Evolutionary conservation across 176 grass and related monocot genomes (phyloP).

Genomic region (Eragrostis curvula): DNA sequence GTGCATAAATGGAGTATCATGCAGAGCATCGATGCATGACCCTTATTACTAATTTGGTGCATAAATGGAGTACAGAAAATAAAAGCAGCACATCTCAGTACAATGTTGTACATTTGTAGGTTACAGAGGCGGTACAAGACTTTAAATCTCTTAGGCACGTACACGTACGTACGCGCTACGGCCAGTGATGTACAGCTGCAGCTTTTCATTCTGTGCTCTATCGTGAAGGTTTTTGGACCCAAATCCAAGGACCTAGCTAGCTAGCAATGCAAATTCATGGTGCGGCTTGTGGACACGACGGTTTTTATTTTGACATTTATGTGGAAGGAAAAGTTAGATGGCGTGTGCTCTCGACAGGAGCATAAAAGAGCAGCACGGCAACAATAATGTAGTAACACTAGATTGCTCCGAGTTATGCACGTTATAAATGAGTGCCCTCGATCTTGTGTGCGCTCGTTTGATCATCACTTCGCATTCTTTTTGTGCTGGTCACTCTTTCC

Average conservation of each 20-base stretch:
- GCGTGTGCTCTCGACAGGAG: slow-evolving; percentile 21
- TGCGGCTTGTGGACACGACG: slow-evolving; percentile 41
- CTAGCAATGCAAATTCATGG: slow-evolving; percentile 21
- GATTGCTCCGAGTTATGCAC: slow-evolving; percentile 33
- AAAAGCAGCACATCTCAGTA: background rate
- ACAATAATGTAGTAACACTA: slow-evolving; percentile 41
- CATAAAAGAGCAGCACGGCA: slow-evolving; percentile 55
- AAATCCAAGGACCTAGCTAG: background rate
- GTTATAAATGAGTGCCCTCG: slow-evolving; percentile 25
- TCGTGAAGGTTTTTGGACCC: slow-evolving; percentile 11
- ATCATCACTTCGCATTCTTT: background rate
- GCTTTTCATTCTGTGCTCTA: background rate
- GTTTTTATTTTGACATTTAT: slow-evolving; percentile 55
- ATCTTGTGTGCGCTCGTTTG: background rate
- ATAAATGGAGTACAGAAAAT: slow-evolving; percentile 20
- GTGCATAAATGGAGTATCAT: background rate
- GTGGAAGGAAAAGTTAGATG: slow-evolving; percentile 56
- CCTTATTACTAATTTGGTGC: background rate
- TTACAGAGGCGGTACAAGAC: slow-evolving; percentile 2
- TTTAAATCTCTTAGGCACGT: slow-evolving; percentile 9
- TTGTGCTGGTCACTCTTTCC: background rate
- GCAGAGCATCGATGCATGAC: background rate
- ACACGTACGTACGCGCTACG: background rate
- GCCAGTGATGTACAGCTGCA: background rate
- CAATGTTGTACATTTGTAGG: background rate